A percentile compares a stretch with the other conserved stretches of the same genome.
Evolutionary conservation across 2,329 filamentous ascomycete species (phyloP).

Genomic region (Talaromyces islandicus): DNA sequence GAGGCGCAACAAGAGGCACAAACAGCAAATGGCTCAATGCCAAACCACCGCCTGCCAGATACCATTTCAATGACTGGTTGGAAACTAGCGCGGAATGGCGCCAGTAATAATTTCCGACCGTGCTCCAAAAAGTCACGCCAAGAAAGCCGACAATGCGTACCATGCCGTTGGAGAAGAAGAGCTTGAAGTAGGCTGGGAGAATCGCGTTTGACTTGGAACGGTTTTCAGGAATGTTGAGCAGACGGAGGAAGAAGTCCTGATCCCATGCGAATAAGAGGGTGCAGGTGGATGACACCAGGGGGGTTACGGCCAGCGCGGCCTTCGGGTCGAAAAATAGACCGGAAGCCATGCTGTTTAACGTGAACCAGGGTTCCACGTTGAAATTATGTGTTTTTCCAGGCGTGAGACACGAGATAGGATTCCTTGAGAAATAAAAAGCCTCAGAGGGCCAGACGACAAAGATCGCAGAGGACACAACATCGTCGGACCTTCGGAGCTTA

Average conservation of each 20-base stretch:
- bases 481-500: too few species aligned
- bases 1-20: conserved; percentile 4
- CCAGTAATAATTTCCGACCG: conserved; percentile 9
- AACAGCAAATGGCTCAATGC: conserved; percentile 6
- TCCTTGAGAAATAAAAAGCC: too few species aligned
- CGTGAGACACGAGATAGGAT: neutral
- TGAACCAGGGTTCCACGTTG: neutral
- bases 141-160: conserved; percentile 29
- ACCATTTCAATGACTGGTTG: conserved; percentile 5
- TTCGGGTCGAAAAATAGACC: conserved; percentile 1
- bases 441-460: too few species aligned
- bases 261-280: conserved; percentile 43
- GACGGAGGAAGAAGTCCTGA: conserved; percentile 21
- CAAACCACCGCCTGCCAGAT: conserved; percentile 3
- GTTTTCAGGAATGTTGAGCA: conserved; percentile 15
- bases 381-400: neutral
- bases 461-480: too few species aligned
- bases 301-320: conserved; percentile 35
- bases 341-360: conserved; percentile 5
- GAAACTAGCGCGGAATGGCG: conserved; percentile 1
- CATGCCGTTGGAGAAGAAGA: conserved; percentile 36
- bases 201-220: conserved; percentile 20
- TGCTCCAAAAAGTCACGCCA: conserved; percentile 14
- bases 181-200: conserved; percentile 40
- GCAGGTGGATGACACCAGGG: conserved; percentile 44